Evolutionary conservation across 2,329 filamentous ascomycete species (phyloP).

Genomic region (Calonectria pseudoturangicola): DNA sequence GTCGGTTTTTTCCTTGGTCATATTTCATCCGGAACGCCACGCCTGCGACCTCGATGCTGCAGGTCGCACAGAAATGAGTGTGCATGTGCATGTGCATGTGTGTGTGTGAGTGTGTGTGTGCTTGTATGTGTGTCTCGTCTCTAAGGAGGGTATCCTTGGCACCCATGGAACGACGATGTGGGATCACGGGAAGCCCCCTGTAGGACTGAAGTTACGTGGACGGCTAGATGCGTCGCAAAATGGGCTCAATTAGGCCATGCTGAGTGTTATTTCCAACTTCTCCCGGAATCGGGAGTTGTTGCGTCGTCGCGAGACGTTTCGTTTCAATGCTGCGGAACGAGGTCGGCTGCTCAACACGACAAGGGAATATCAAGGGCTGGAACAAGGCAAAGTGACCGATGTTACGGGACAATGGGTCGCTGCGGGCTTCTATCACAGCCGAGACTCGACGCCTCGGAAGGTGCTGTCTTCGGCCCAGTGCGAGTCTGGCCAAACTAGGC

Average conservation of each 20-base stretch:
- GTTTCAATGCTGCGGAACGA: slow-evolving; percentile 49
- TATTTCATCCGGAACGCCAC: slow-evolving; percentile 34
- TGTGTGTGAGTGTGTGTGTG: slow-evolving; percentile 7
- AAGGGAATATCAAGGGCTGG: slow-evolving; percentile 30
- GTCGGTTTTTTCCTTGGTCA: slow-evolving; percentile 37
- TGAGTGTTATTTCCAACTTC: slow-evolving; percentile 34
- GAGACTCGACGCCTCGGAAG: slow-evolving; percentile 83
- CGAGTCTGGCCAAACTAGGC: slow-evolving; percentile 92
- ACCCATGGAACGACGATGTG: slow-evolving; percentile 47
- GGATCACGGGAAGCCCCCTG: slow-evolving; percentile 48
- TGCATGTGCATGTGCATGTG: slow-evolving; percentile 23
- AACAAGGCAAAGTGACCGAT: slow-evolving; percentile 25
- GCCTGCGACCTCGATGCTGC: slow-evolving; percentile 36
- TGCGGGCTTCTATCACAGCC: slow-evolving; percentile 73
- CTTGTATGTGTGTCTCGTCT: slow-evolving; percentile 24
- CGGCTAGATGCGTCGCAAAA: slow-evolving; percentile 56
- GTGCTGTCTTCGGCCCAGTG: slow-evolving; percentile 86
- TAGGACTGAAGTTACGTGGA: slow-evolving; percentile 48
- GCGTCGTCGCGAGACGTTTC: slow-evolving; percentile 47
- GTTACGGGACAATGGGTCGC: slow-evolving; percentile 15
- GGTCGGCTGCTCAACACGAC: slow-evolving; percentile 42
- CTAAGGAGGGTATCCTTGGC: slow-evolving; percentile 18
- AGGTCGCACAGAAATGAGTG: slow-evolving; percentile 31
- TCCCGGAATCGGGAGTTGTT: slow-evolving; percentile 35
- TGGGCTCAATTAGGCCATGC: slow-evolving; percentile 53